Evolutionary conservation across 495 filamentous ascomycete species (phyloP).

Genomic region (Hypoxylon perforatum): DNA sequence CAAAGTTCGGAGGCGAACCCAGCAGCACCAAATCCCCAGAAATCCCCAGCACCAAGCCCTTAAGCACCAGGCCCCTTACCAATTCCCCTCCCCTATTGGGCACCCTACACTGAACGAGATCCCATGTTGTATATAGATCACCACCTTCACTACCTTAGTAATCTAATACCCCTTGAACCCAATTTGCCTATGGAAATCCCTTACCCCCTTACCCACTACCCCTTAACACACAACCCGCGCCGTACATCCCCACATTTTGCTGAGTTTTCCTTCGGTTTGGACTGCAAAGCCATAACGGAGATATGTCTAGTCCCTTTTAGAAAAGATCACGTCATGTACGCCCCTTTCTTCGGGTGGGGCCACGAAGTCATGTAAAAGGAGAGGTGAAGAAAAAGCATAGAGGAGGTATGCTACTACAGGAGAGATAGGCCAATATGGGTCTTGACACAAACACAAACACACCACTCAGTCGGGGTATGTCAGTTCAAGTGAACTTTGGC

Average conservation of each 20-base stretch:
- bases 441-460: too few species aligned
- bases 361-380: slow-evolving; percentile 51
- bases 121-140: slow-evolving; percentile 47
- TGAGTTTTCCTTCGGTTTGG: slow-evolving; percentile 52
- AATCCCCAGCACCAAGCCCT: slow-evolving; percentile 19
- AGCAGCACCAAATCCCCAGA: slow-evolving; percentile 36
- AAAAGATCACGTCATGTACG: slow-evolving; percentile 51
- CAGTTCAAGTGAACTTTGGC: slow-evolving; percentile 43
- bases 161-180: slow-evolving; percentile 33
- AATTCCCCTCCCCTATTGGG: neutral
- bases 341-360: slow-evolving; percentile 43
- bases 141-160: slow-evolving; percentile 40
- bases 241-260: slow-evolving; percentile 37
- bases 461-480: slow-evolving; percentile 18
- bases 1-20: slow-evolving; percentile 48
- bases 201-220: slow-evolving; percentile 21
- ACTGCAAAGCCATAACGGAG: slow-evolving; percentile 48
- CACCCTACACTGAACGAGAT: slow-evolving; percentile 26
- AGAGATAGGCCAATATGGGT: slow-evolving; percentile 16
- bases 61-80: neutral
- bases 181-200: slow-evolving; percentile 33
- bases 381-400: slow-evolving; percentile 21
- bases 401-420: slow-evolving; percentile 27
- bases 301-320: slow-evolving; percentile 47
- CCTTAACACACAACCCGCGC: slow-evolving; percentile 23